Evolutionary conservation across 495 filamentous ascomycete species (phyloP), one percentile per base, ranked within the genome.

Genomic region (Arthonia radiata): DNA sequence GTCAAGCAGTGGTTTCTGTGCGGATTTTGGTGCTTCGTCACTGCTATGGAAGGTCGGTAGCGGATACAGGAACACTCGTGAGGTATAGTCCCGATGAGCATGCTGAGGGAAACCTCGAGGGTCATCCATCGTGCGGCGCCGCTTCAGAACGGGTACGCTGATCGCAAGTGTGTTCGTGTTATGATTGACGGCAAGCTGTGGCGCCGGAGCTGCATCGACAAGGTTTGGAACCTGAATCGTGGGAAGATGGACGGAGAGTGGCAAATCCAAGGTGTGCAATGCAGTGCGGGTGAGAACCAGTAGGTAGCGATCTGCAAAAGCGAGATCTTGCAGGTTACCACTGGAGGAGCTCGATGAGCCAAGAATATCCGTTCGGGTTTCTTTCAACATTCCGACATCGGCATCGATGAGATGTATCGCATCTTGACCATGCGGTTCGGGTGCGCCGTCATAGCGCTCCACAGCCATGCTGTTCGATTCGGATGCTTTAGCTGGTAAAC

Each of bases 181-280:
- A 13, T 43, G 36, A 37, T 76, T 64, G 23, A 68, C 50, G 0
- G 71, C 64, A 7, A 81, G 49, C 34, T 71, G 67, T 5, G 57
- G 52, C 25, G 63, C 7, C 11, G 19, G 19, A 7, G 19, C 7
- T 22, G 19, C 11, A 22, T 11, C 19, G 19, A 6, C 11, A 11
- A 7, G 6, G 19, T 22, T 46, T 12, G 33, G 39, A 10, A 24
- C 15, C 25, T 38, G 31, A 29, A 56, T 52, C 5, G 47, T 35
- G 4, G 31, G 27, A 13, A 41, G 33, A 3, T 54, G 41, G 2
- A 30, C 33, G 14, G 43, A 36, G 31, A 13, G 48, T 42, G 12
- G 42, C 34, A 4, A 31, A 24, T 19, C 24, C 31, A 5, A 72
- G 46, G 6, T 38, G 30, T 23, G 53, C 35, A 27, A 58, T 59